Evolutionary conservation across 345 rosid genomes (phyloP), one percentile per base, ranked within the genome.

Genomic region (Citrus maxima): DNA sequence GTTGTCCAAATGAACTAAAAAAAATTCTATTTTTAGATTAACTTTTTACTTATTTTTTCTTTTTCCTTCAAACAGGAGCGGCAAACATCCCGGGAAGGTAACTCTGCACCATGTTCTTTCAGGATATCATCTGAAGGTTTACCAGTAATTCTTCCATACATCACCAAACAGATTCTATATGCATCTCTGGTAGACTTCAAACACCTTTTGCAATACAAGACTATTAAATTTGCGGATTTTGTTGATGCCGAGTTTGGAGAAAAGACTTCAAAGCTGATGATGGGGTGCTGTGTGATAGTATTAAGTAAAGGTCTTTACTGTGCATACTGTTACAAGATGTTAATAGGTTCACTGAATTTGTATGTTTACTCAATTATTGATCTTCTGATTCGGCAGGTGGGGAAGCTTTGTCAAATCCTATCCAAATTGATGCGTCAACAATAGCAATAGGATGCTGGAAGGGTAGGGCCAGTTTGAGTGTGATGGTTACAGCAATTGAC

Each of bases 371-470:
- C 76, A 27, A 3, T 9, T 54, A 9, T 24, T 40, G 13, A 46
- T 73, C 49, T 75, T 60, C 9, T 63, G 58, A 54, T 18, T 54
- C 1, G 21, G 84, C 88, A 87, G 97, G 83, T 78, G 76, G 77
- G 40, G 77, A 87, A 66, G 59, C 75, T 54, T 74, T 37, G 30
- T 74, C 87, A 34, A 85, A 82, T 77, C 75, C 77, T 58, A 68
- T 84, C 51, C 77, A 84, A 80, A 85, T 85, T 73, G 90, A 84
- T 72, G 76, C 82, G 49, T 85, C 92, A 25, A 84, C 92, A 6
- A 85, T 92, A 76, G 98, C 98, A 82, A 94, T 97, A 22, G 97
- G 97, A 58, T 94, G 99, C 87, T 93, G 98, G 99, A 94, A 84
- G 84, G 98, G 99, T 10, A 87, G 86, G 84, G 87, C 88, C 25